Evolutionary conservation across 306 rosid genomes (phyloP).

Genomic region (Medicago ruthenica): DNA sequence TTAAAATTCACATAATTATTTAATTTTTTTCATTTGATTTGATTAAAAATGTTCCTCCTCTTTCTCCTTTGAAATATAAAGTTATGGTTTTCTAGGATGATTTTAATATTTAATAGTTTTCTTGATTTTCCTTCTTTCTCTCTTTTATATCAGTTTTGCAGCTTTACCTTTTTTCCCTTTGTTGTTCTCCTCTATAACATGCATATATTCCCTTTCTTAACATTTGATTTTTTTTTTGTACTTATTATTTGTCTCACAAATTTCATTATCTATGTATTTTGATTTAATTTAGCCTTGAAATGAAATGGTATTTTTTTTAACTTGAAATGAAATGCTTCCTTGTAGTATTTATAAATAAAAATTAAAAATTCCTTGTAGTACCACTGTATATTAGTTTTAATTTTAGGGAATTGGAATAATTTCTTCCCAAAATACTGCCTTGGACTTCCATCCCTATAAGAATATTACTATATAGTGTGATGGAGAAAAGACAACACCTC

Average conservation of each 20-base stretch:
- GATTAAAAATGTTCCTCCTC: not conserved
- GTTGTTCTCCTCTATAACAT: not conserved
- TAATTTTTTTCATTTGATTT: not conserved
- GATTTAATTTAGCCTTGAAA: not conserved
- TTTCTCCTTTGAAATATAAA: not conserved
- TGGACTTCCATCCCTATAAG: too few species aligned
- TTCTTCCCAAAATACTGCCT: not conserved
- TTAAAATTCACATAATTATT: not conserved
- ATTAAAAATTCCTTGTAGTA: too few species aligned
- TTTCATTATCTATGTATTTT: constrained; percentile 12
- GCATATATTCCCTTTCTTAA: constrained; percentile 3
- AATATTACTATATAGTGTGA: too few species aligned
- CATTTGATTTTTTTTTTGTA: constrained; percentile 1
- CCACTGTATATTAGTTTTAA: too few species aligned
- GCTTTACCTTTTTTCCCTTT: not conserved
- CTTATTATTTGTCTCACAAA: constrained; percentile 18
- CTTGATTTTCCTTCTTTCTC: not conserved
- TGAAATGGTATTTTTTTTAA: not conserved
- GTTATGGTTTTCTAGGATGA: not conserved
- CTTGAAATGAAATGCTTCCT: not conserved
- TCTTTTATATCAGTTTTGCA: not conserved
- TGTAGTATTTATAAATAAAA: not conserved
- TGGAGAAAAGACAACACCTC: too few species aligned
- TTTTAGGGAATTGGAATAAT: too few species aligned
- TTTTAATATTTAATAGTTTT: not conserved